Base-by-base conservation (phyloP, 176 grass and related monocot species). In the Elymus sibiricus region DNA sequence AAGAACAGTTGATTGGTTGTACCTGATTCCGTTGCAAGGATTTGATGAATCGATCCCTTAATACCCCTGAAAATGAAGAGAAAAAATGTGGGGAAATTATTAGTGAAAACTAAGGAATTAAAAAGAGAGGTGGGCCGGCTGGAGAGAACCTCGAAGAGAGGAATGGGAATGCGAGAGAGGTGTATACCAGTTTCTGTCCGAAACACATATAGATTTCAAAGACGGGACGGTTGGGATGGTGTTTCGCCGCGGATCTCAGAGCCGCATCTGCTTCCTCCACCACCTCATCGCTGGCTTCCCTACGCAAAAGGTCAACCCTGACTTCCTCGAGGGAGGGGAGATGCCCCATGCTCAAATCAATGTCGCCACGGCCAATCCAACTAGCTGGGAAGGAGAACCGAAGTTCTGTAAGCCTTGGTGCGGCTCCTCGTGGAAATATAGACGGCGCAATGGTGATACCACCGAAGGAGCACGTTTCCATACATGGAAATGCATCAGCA, bases 301-400 rank as follows among this genome's bases (percentile, higher is more conserved):
- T 2, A 19, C 1, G 1, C 0, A 3, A 0, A 11, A 76, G 1
- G 0, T 0, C 0, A 21, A 21, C 73, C 2, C 0, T 0, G 2
- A 76, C 44, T 5, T 1, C 0, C 44, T 55, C 7, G 1, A 76
- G 73, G 4, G 44, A 76, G 15, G 44, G 25, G 25, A 76, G 73
- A 26, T 32, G 14, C 6, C 25, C 44, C 32, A 76, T 26, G 44
- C 44, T 7, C 14, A 76, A 53, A 16, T 8, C 25, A 31, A 32
- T 19, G 14, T 29, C 26, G 1, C 44, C 44, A 31, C 2, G 13
- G 6, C 1, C 2, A 2, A 43, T 13, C 70, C 22, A 15, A 5
- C 2, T 24, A 0, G 19, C 40, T 27, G 2, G 39, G 9, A 46
- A 25, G 1, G 0, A 0, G 38, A 74, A 74, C 0, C 0, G 0